Evolutionary conservation across 1,284 basidiomycete species (phyloP).

Genomic region (Cystobasidiaceae sp.): DNA sequence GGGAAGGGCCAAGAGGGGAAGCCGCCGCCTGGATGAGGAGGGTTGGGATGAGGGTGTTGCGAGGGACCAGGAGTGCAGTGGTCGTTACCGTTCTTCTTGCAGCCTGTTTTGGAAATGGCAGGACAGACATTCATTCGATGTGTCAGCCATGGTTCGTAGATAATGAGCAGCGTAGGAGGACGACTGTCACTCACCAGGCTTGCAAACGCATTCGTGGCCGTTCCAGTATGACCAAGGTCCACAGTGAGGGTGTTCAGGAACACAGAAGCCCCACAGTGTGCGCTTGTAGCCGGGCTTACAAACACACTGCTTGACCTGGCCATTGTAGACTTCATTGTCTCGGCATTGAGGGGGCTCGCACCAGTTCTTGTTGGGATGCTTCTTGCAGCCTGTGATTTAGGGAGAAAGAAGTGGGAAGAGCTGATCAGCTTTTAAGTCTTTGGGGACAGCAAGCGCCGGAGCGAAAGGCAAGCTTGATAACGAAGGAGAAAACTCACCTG

Average conservation of each 20-base stretch:
- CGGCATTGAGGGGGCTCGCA: conserved; percentile 18
- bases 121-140: not conserved
- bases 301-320: not conserved
- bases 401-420: not conserved
- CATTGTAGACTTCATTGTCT: conserved; percentile 5
- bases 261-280: conserved; percentile 7
- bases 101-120: not conserved
- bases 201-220: conserved; percentile 17
- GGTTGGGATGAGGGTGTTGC: not conserved
- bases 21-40: too few species aligned
- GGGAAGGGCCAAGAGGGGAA: too few species aligned
- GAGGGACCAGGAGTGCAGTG: conserved; percentile 12
- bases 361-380: not conserved
- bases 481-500: not conserved
- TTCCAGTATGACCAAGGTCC: not conserved
- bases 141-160: not conserved
- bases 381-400: conserved; percentile 7
- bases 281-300: conserved; percentile 1
- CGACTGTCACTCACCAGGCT: conserved; percentile 1
- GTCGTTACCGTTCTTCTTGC: conserved; percentile 11
- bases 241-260: not conserved
- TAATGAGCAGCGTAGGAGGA: not conserved
- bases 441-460: not conserved
- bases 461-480: not conserved
- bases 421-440: not conserved